A percentile compares a stretch with the other conserved stretches of the same genome.
phyloP scores from a whole-genome alignment of 2,329 filamentous ascomycete species.

The Cytospora piceae region DNA sequence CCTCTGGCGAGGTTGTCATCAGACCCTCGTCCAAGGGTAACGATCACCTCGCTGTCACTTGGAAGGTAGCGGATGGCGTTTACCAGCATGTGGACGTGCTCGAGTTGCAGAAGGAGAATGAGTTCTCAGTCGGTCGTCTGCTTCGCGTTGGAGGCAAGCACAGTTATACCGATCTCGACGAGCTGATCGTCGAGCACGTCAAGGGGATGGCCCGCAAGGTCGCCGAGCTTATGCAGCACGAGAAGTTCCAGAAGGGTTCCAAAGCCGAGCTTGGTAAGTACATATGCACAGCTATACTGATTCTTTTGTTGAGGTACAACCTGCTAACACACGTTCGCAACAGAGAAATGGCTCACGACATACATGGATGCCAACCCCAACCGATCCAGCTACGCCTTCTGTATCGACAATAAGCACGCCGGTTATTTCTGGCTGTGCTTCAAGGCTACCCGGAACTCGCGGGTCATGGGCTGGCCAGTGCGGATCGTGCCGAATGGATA shows the following conservation, averaged over 20 bases:
- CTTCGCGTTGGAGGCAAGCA: conserved; percentile 87
- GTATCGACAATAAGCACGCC: conserved; percentile 86
- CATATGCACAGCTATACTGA: conserved; percentile 8
- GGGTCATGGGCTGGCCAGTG: conserved; percentile 78
- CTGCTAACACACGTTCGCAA: conserved; percentile 34
- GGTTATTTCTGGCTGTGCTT: conserved; percentile 97
- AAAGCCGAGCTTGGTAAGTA: conserved; percentile 81
- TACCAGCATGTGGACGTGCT: conserved; percentile 98
- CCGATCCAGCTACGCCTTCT: conserved; percentile 93
- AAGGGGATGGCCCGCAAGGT: conserved; percentile 98
- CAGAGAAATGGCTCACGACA: conserved; percentile 93
- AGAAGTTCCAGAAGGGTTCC: conserved; percentile 87
- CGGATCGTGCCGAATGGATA: conserved; percentile 93
- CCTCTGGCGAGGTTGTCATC: conserved; percentile 89
- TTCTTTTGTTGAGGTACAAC: background rate
- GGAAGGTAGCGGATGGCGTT: conserved; percentile 96
- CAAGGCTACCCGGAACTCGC: conserved; percentile 80
- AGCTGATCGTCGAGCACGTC: conserved; percentile 95
- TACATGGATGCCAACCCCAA: conserved; percentile 96
- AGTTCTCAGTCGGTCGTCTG: conserved; percentile 87
- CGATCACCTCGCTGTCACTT: conserved; percentile 93
- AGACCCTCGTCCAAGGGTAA: conserved; percentile 93
- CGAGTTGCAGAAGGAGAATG: conserved; percentile 94
- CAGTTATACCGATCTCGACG: conserved; percentile 93
- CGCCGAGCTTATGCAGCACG: conserved; percentile 90